Percentiles rank a stretch among this genome's conserved stretches.
These are phyloP conservation scores for Smittium culicis DNA, from an alignment of 371 early-diverging fungal species.

Conservation along the genomic window DNA sequence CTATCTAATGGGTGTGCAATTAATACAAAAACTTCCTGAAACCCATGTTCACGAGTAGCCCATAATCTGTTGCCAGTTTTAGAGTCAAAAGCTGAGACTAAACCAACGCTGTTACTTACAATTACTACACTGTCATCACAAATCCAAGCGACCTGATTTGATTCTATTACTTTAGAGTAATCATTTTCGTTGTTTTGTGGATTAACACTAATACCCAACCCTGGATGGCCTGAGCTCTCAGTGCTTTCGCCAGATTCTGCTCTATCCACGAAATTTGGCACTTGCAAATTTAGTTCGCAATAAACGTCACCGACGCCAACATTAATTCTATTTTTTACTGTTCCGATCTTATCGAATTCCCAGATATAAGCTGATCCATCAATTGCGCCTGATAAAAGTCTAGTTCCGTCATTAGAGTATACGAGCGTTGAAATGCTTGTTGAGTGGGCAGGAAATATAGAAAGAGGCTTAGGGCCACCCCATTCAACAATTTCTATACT, in stretches of 20 bases:
- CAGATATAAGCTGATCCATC: slow-evolving; percentile 46
- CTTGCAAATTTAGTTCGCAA: slow-evolving; percentile 3
- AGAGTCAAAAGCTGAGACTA: slow-evolving; percentile 24
- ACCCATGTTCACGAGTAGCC: slow-evolving; percentile 21
- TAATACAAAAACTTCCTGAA: slow-evolving; percentile 52
- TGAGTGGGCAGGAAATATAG: slow-evolving; percentile 55
- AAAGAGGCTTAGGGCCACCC: slow-evolving; percentile 45
- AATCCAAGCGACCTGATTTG: slow-evolving; percentile 30
- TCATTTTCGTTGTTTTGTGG: slow-evolving; percentile 4
- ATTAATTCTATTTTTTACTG: slow-evolving; percentile 28
- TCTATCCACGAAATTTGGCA: slow-evolving; percentile 1
- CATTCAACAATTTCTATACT: slow-evolving; percentile 14
- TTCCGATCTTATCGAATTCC: slow-evolving; percentile 31
- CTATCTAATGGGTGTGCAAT: slow-evolving; percentile 59
- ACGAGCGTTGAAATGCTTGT: slow-evolving; percentile 59
- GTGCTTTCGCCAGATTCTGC: neutral
- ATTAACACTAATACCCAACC: neutral
- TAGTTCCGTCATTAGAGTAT: slow-evolving; percentile 56
- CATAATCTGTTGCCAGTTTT: slow-evolving; percentile 21
- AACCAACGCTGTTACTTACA: slow-evolving; percentile 30
- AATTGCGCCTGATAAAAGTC: slow-evolving; percentile 52
- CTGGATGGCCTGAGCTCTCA: neutral
- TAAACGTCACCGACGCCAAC: slow-evolving; percentile 10
- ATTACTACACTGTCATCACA: slow-evolving; percentile 26
- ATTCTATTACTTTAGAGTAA: slow-evolving; percentile 20